phyloP scores from a whole-genome alignment of 306 rosid species.

The Crotalaria pallida region DNA sequence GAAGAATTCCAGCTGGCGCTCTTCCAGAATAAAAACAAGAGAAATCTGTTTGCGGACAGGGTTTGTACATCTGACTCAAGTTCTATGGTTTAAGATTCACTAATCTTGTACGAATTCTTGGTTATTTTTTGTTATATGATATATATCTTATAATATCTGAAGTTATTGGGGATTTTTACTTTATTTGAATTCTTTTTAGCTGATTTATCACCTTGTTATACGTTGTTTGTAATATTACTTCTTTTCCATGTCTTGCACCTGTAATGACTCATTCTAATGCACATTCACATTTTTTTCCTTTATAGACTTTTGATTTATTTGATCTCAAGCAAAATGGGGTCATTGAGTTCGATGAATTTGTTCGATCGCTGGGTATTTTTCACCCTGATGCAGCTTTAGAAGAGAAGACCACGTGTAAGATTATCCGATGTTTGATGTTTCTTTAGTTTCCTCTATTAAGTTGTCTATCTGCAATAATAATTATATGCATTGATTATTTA shows the following conservation, averaged over 20 bases:
- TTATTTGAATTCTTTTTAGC: neutral
- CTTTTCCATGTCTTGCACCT: neutral
- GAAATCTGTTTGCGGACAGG: conserved; percentile 79
- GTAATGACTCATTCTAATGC: neutral
- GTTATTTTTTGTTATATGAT: too few relatives aligned
- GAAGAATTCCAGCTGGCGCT: conserved; percentile 96
- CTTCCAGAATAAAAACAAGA: conserved; percentile 55
- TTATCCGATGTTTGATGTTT: neutral
- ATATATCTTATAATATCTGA: neutral
- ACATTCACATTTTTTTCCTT: conserved; percentile 5
- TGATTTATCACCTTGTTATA: neutral
- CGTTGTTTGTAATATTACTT: neutral
- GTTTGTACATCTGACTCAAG: conserved; percentile 34
- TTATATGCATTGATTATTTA: neutral
- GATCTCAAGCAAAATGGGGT: conserved; percentile 76
- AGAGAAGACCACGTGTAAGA: conserved; percentile 69
- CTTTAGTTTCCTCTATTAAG: neutral
- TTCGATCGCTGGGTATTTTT: conserved; percentile 69
- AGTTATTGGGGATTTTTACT: conserved; percentile 9
- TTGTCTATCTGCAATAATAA: neutral
- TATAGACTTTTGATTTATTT: conserved; percentile 71
- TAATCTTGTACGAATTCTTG: neutral
- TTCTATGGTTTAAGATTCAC: neutral
- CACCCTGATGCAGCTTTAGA: conserved; percentile 68
- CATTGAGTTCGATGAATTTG: conserved; percentile 85